Conservation (phyloP, 2,329 filamentous ascomycete species). For the Acrocalymma vagum region DNA sequence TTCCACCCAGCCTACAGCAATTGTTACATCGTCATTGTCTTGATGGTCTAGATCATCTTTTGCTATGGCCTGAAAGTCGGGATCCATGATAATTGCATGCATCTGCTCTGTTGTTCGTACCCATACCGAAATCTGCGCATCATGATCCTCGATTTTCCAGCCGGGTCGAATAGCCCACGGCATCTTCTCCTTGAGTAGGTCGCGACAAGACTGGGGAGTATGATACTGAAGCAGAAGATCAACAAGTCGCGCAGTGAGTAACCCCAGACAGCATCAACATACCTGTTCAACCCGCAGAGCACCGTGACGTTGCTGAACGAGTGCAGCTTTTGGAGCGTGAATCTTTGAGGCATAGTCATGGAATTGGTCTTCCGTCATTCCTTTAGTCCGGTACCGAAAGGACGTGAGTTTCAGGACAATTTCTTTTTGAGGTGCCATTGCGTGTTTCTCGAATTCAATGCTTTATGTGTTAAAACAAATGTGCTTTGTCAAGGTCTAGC, state of each 20-base stretch:
- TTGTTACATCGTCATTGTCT: not conserved
- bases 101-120: slow-evolving; percentile 2
- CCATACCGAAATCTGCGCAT: slow-evolving; percentile 5
- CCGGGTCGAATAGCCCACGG: slow-evolving; percentile 1
- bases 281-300: slow-evolving; percentile 7
- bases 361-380: slow-evolving; percentile 5
- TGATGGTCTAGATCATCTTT: not conserved
- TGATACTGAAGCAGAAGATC: not conserved
- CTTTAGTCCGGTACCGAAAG: slow-evolving; percentile 5
- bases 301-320: slow-evolving; percentile 8
- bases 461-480: too few species aligned
- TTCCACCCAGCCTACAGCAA: slow-evolving; percentile 11
- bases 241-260: not conserved
- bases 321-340: slow-evolving; percentile 7
- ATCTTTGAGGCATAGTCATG: slow-evolving; percentile 1
- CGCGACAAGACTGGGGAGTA: slow-evolving; percentile 3
- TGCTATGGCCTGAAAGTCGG: slow-evolving; percentile 8
- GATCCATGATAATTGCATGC: slow-evolving; percentile 3
- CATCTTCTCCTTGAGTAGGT: not conserved
- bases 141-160: slow-evolving; percentile 9
- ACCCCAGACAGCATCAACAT: not conserved
- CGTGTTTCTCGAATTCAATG: too few species aligned
- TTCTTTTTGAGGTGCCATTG: slow-evolving; percentile 11
- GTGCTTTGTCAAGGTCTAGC: too few species aligned
- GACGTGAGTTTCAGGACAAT: slow-evolving; percentile 7